phyloP scores from a whole-genome alignment of 192 early-diverging fungal genomes.

The Lobosporangium transversale region DNA sequence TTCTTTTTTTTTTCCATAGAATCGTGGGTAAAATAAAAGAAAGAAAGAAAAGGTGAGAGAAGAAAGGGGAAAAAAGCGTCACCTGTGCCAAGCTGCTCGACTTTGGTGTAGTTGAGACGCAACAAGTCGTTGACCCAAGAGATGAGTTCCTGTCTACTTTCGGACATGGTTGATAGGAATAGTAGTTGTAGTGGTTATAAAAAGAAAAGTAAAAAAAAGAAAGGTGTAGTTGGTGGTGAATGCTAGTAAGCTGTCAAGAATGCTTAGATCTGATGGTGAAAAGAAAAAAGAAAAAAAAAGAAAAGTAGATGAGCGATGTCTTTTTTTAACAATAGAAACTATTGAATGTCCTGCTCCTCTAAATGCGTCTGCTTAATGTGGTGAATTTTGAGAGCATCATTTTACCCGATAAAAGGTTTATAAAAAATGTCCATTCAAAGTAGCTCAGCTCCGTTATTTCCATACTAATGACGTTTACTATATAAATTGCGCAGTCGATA shows the following conservation, averaged over 20 bases:
- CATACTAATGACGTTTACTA: no score
- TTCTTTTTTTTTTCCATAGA: no score
- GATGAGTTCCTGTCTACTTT: conserved; percentile 92
- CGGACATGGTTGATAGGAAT: conserved; percentile 70
- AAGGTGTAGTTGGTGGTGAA: background rate
- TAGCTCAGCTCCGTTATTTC: no score
- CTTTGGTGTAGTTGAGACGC: conserved; percentile 88
- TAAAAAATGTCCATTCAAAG: no score
- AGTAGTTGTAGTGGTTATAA: conserved; percentile 1
- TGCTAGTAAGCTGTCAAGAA: background rate
- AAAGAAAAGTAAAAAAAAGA: background rate
- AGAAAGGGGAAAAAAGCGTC: conserved; percentile 11
- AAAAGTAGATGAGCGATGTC: background rate
- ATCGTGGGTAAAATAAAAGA: no score
- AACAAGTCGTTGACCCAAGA: conserved; percentile 95
- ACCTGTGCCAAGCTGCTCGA: conserved; percentile 96
- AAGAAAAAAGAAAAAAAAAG: background rate
- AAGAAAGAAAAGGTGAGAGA: no score
- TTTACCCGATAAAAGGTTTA: no score
- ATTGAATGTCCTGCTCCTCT: no score
- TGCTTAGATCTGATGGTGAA: background rate
- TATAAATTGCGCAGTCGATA: no score
- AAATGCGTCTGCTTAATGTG: no score
- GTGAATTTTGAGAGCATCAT: no score
- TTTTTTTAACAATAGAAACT: background rate